phyloP scores from a whole-genome alignment of 2,329 filamentous ascomycete genomes.

The Cordyceps tenuipes region DNA sequence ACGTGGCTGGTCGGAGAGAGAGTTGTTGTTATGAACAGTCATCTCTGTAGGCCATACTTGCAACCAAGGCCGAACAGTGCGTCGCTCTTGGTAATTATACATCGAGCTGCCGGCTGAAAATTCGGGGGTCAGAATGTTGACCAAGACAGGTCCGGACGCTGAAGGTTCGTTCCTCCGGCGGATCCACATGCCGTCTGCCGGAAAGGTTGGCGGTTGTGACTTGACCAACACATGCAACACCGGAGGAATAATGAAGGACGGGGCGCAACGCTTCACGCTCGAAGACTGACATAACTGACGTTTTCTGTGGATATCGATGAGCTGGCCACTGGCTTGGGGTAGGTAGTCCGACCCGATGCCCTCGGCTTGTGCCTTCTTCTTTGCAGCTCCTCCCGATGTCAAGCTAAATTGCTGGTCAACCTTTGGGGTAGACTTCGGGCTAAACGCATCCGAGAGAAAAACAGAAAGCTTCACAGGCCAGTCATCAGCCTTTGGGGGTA shows the following conservation, averaged over 20 bases:
- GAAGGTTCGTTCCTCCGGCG: background rate
- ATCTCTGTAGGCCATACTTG: background rate
- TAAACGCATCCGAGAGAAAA: background rate
- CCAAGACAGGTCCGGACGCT: background rate
- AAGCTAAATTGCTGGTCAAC: background rate
- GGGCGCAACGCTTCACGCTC: background rate
- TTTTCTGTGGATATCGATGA: background rate
- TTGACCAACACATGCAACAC: background rate
- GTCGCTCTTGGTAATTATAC: background rate
- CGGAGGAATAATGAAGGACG: background rate
- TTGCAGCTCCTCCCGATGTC: background rate
- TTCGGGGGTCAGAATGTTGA: background rate
- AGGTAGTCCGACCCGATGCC: no score
- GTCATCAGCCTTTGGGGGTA: background rate
- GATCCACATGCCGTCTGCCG: background rate
- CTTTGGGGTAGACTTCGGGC: background rate
- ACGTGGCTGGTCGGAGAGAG: background rate
- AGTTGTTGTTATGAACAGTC: background rate
- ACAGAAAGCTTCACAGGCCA: background rate
- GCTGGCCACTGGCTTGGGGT: background rate
- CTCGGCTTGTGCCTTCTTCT: background rate
- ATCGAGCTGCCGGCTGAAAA: background rate
- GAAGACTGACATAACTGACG: background rate
- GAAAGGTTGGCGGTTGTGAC: background rate
- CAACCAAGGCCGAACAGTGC: background rate